Base-by-base conservation (phyloP, 2,329 filamentous ascomycete species). In the Alternaria sp. region DNA sequence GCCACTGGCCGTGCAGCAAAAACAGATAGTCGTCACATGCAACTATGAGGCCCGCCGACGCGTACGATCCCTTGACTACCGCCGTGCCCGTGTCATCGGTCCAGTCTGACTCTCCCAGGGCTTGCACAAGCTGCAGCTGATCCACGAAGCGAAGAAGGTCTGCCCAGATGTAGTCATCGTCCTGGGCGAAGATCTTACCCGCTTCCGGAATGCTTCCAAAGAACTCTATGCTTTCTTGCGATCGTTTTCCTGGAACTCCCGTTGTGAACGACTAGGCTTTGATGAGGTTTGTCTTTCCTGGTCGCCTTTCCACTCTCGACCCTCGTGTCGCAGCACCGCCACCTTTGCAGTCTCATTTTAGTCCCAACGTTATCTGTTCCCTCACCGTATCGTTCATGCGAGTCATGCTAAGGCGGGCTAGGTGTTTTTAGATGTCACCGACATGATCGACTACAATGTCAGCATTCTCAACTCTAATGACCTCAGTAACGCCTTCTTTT, bases 121-220 rank as follows among this genome's bases (percentile, higher is more conserved):
- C 40, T 85, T 94, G 57, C 85, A 87, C 78, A 98, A 99, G 83
- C 85, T 98, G 64, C 93, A 96, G 85, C 87, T 93, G 67, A 89
- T 97, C 75, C 87, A 85, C 57, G 93, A 97, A 66, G 96, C 95
- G 5, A 92, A 88, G 80, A 89, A 86, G 70, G 79, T 90, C 26
- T 97, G 93, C 69, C 93, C 94, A 0, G 92, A 97, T 60, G 87
- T 97, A 28, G 74, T 97, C 55, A 89, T 97, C 52, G 88, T 96
- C 40, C 87, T 96, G 17, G 94, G 95, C 28, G 93, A 98, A 80
- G 93, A 81, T 63, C 75, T 81, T 28, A 80, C 78, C n/a, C 89
- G 88, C 5, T 98, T 98, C 75, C 90, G 95, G 13, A 89, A 97
- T 84, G 91, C 87, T 23, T 97, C 93, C 62, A 97, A 97, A 81